Evolutionary conservation across 768 basidiomycete species (phyloP), one percentile per base, ranked within the genome.

Genomic region (Leucosporidium yakuticum): DNA sequence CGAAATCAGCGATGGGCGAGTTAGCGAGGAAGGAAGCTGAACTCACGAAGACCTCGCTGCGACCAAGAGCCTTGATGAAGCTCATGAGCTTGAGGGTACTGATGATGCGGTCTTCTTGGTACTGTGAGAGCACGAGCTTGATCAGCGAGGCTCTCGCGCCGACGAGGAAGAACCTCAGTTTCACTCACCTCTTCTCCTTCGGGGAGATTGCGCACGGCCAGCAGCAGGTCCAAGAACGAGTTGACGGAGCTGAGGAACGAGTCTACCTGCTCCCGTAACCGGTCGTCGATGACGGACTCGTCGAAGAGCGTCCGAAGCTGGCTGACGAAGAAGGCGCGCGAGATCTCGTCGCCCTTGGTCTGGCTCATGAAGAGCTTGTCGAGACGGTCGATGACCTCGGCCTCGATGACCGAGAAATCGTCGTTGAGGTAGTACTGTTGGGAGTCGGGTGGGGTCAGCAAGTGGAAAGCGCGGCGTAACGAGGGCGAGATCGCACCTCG

Each of bases 341-440:
- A 67, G 7, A 76, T 44, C 53, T 75, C 69, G 65, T 75, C 73
- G 36, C 70, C 88, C 87, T 79, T 91, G 78, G 87, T 89, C 71
- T 92, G 90, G 23, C 88, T 89, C 88, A 93, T 93, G 81, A 96
- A 96, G 29, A 98, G 78, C 29, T 86, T 86, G 76, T 98, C 93
- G 44, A 98, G 81, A 69, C 90, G 88, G 72, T 86, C 93, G 73
- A 98, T 90, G 11, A 97, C 83, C 79, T 94, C 93, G 73, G 89
- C 88, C 78, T 97, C 91, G 72, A 98, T 95, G 56, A 85, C 85
- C 73, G 88, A 87, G 76, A 97, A 96, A 76, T 90, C 86, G 31
- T 85, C 87, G 19, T 86, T 86, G 67, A 89, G 87, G 65, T 91
- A 86, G 78, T 89, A 93, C 77, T 95, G 90, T 4, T n/a, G n/a